phyloP scores from a whole-genome alignment of 1,284 basidiomycete genomes.

The Psilocybe mexicana region DNA sequence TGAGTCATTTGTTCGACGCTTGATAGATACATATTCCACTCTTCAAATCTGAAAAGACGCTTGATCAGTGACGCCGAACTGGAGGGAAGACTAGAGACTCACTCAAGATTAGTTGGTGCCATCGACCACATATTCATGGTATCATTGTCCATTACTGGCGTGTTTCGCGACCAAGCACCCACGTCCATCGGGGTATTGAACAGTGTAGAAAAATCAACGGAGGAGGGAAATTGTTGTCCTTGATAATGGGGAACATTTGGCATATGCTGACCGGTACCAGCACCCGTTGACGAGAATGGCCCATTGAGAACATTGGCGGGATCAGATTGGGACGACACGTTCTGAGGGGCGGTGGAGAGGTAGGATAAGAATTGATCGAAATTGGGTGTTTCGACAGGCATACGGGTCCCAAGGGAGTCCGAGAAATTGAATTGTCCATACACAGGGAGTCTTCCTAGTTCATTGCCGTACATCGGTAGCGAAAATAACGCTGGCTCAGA shows the following conservation, averaged over 20 bases:
- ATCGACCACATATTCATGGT: conserved; percentile 46
- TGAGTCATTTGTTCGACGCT: conserved; percentile 36
- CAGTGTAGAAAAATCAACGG: background rate
- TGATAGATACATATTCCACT: conserved; percentile 40
- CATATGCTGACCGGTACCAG: conserved; percentile 6
- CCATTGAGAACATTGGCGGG: conserved; percentile 5
- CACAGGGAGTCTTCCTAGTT: conserved; percentile 37
- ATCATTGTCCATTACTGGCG: conserved; percentile 35
- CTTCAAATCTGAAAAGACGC: conserved; percentile 29
- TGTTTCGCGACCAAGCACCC: conserved; percentile 5
- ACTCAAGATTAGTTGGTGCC: conserved; percentile 46
- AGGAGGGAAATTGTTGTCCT: background rate
- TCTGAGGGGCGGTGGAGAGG: conserved; percentile 2
- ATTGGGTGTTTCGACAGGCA: conserved; percentile 3
- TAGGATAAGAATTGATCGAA: conserved; percentile 13
- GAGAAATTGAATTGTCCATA: conserved; percentile 39
- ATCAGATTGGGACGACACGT: background rate
- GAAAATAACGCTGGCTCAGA: conserved; percentile 11
- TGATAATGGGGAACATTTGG: conserved; percentile 1
- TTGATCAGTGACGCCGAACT: background rate
- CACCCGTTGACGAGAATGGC: conserved; percentile 3
- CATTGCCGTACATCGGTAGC: conserved; percentile 31
- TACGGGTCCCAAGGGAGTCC: conserved; percentile 23
- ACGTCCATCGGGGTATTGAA: background rate
- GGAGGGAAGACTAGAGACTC: conserved; percentile 21